These are phyloP conservation scores for Gynostemma pentaphyllum DNA, from an alignment of 306 rosid genomes.

Conservation along the genomic window DNA sequence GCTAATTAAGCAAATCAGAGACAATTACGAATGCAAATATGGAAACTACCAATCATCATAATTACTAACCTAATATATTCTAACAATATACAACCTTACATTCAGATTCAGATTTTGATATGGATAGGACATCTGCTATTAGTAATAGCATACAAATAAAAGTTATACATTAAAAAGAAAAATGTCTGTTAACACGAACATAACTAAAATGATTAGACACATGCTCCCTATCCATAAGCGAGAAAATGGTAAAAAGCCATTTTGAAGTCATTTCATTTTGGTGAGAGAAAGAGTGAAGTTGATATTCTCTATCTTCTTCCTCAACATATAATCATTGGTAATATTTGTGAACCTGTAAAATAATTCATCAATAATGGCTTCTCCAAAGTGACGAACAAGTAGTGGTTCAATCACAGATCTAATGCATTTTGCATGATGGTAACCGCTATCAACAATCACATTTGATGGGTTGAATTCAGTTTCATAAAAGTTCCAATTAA, in stretches of 20 bases:
- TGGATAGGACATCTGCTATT: too few relatives aligned
- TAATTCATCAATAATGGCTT: background rate
- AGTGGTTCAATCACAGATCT: background rate
- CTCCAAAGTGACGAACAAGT: background rate
- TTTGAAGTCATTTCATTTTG: background rate
- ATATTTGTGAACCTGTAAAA: slow-evolving; percentile 13
- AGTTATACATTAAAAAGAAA: too few relatives aligned
- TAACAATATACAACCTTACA: too few relatives aligned
- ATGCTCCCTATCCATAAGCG: background rate
- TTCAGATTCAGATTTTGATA: too few relatives aligned
- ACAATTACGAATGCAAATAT: too few relatives aligned
- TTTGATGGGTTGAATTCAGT: background rate
- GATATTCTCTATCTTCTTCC: background rate
- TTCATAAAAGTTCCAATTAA: background rate
- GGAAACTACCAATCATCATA: too few relatives aligned
- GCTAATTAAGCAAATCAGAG: too few relatives aligned
- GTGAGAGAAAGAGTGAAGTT: background rate
- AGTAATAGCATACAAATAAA: too few relatives aligned
- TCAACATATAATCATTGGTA: slow-evolving; percentile 6
- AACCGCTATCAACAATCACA: background rate
- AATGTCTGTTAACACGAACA: too few relatives aligned
- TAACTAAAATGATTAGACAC: too few relatives aligned
- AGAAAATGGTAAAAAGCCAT: too few relatives aligned
- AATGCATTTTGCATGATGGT: background rate
- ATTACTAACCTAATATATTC: too few relatives aligned